Evolutionary conservation across 148 eudicot genomes (phyloP), one percentile per base, ranked within the genome.

Genomic region (Vaccinium vitisidaea): DNA sequence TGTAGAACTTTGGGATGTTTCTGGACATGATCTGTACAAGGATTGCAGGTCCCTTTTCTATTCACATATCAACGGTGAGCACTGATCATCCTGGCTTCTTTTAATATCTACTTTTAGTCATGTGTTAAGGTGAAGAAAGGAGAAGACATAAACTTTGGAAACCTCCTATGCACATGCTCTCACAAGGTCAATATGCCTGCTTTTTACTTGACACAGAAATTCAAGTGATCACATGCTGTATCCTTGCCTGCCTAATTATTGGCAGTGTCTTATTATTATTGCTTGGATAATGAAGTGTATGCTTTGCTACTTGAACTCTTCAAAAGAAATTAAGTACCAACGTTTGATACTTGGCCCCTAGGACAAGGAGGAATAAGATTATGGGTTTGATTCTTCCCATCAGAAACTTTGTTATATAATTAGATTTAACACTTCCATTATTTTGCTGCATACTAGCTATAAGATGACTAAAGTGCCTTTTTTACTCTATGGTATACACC

Each of bases 11-110:
- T 94, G 98, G 99, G 99, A 96, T 92, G 90, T 96, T 52, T 93
- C 98, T 63, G 99, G 99, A 56, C 98, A 96, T 89, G 99, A 96
- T 11, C 92, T 97, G 19, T 96, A 96, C 87, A 93, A 93, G 89
- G 98, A 93, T 82, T 94, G 98, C 81, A 94, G 99, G 54, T 94
- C 98, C 83, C 91, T 96, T 54, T 96, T 96, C 83, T 96, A 96
- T 86, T 92, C 97, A 18, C 95, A 95, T 79, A 93, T 95, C 71
- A 95, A 95, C 80, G 98, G 98, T 95, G 76, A 88, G 91, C 63
- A 63, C 52, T 81, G 67, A 77, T 43, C 12, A 49, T 53, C 80
- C 18, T 69, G 50, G 63, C 49, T 83, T 82, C n/a, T 76, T 23
- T 15, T 16, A 11, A 36, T 36, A 54, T 77, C 2, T 10, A 55